Evolutionary conservation across 2,329 filamentous ascomycete species (phyloP).

Genomic region (Epichloe festucae): DNA sequence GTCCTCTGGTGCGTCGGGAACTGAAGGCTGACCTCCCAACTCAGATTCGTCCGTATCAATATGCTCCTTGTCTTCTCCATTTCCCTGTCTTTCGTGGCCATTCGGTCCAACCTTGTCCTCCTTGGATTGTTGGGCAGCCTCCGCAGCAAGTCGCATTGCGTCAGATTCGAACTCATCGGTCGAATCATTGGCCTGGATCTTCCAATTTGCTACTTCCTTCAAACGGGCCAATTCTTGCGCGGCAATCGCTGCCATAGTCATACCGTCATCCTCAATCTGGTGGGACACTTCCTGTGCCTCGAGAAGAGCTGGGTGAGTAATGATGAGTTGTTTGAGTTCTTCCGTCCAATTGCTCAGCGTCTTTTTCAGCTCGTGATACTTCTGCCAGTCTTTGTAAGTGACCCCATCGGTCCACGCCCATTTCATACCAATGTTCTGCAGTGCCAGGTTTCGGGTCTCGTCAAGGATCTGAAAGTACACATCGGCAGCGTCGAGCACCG

Average conservation of each 20-base stretch:
- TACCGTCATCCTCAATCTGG: constrained; percentile 63
- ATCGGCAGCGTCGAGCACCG: constrained; percentile 61
- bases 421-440: constrained; percentile 83
- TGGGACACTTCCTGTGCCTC: constrained; percentile 54
- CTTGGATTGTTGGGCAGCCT: constrained; percentile 23
- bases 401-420: constrained; percentile 96
- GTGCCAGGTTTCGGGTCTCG: constrained; percentile 66
- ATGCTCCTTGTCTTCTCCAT: background rate
- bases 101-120: constrained; percentile 7
- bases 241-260: constrained; percentile 64
- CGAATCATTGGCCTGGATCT: constrained; percentile 60
- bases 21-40: background rate
- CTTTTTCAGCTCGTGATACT: constrained; percentile 78
- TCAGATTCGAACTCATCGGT: constrained; percentile 69
- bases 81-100: constrained; percentile 1
- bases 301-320: constrained; percentile 57
- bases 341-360: constrained; percentile 75
- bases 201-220: constrained; percentile 76
- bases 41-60: constrained; percentile 3
- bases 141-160: constrained; percentile 43
- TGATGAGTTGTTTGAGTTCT: constrained; percentile 65
- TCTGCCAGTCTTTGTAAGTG: constrained; percentile 94
- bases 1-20: background rate
- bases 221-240: constrained; percentile 69
- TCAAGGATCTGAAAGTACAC: constrained; percentile 74